A percentile compares a stretch with the other conserved stretches of the same genome.
These are phyloP conservation scores for Pleurotus citrinopileatus DNA, from an alignment of 768 basidiomycete species.

Conservation along the genomic window DNA sequence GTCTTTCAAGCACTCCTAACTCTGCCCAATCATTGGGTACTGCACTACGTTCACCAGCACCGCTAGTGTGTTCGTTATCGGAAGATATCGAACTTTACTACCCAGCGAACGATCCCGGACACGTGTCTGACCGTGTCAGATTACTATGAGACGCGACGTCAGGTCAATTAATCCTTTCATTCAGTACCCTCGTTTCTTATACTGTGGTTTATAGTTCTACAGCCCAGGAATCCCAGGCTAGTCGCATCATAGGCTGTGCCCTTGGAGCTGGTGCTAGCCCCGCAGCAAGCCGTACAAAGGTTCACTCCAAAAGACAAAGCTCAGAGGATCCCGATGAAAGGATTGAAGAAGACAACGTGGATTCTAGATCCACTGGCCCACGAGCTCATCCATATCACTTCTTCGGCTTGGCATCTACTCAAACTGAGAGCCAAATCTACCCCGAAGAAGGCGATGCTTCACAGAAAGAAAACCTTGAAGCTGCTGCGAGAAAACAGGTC, in stretches of 20 bases:
- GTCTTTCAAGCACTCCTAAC: too few species aligned
- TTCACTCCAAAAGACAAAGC: slow-evolving; percentile 12
- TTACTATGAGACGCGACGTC: not conserved
- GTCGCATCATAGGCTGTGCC: slow-evolving; percentile 48
- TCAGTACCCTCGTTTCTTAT: not conserved
- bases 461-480: slow-evolving; percentile 50
- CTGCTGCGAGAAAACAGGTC: slow-evolving; percentile 7
- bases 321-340: slow-evolving; percentile 18
- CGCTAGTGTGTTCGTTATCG: too few species aligned
- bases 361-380: not conserved
- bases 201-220: not conserved
- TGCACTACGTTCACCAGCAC: not conserved
- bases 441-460: slow-evolving; percentile 36
- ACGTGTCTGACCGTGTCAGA: too few species aligned
- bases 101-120: too few species aligned
- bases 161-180: not conserved
- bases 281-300: slow-evolving; percentile 16
- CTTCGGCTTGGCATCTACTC: slow-evolving; percentile 53
- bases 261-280: slow-evolving; percentile 25
- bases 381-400: slow-evolving; percentile 49
- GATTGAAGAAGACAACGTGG: not conserved
- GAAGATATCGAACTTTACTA: too few species aligned
- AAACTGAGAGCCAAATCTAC: slow-evolving; percentile 47
- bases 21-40: not conserved
- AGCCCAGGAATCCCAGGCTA: slow-evolving; percentile 47